Evolutionary conservation across 345 rosid genomes (phyloP).

Genomic region (Aquilaria malaccensis): DNA sequence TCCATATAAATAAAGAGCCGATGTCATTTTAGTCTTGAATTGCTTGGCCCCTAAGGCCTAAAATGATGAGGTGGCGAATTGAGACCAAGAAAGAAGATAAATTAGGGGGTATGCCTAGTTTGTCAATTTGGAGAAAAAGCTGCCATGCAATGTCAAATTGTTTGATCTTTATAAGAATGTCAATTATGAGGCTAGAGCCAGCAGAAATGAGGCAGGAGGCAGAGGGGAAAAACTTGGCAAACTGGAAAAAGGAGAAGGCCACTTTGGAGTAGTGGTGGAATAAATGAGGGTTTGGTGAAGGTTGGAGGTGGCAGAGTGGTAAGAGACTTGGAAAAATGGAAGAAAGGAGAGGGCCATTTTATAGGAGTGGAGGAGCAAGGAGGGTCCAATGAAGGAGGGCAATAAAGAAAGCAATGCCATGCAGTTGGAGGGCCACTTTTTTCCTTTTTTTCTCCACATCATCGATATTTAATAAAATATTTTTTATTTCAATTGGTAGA

Average conservation of each 20-base stretch:
- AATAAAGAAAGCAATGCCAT: slow-evolving; percentile 56
- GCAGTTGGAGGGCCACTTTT: slow-evolving; percentile 71
- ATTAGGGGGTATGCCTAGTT: slow-evolving; percentile 24
- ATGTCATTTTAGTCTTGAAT: slow-evolving; percentile 71
- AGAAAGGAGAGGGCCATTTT: too few relatives aligned
- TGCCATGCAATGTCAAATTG: slow-evolving; percentile 80
- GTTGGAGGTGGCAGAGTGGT: too few relatives aligned
- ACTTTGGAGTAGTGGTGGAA: slow-evolving; percentile 73
- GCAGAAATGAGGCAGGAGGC: slow-evolving; percentile 12
- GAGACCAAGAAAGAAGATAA: slow-evolving; percentile 57
- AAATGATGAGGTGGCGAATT: slow-evolving; percentile 54
- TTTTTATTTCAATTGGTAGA: too few relatives aligned
- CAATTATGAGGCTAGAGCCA: slow-evolving; percentile 48
- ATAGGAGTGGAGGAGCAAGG: slow-evolving; percentile 29
- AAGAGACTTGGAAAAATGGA: too few relatives aligned
- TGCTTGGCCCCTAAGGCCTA: slow-evolving; percentile 85
- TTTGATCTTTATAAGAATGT: slow-evolving; percentile 56
- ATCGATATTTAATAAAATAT: too few relatives aligned
- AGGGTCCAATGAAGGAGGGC: slow-evolving; percentile 62
- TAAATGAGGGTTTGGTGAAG: too few relatives aligned
- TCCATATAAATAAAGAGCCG: slow-evolving; percentile 34
- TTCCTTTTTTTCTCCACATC: slow-evolving; percentile 11
- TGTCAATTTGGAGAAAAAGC: slow-evolving; percentile 59
- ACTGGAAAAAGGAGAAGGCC: slow-evolving; percentile 43
- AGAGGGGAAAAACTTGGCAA: slow-evolving; percentile 42